Evolutionary conservation across 345 rosid species (phyloP), one percentile per base, ranked within the genome.

Genomic region (Lepidium aucheri): DNA sequence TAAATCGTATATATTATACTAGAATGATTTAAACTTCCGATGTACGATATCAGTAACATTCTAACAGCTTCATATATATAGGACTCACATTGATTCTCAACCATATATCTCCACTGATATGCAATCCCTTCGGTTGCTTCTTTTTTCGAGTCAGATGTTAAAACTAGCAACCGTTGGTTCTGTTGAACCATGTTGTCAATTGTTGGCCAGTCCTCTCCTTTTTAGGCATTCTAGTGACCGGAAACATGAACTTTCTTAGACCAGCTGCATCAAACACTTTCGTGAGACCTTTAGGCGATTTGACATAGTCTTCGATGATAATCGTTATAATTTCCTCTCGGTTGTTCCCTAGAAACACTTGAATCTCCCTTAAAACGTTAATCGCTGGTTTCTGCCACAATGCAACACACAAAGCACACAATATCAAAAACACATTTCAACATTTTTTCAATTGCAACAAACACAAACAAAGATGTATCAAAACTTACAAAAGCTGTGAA

Each of bases 41-140:
- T 28, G 32, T 28, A 4, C 2, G 7, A 28, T 28, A 6, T 28
- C 1, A 28, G 6, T 28, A 7, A 28, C 7, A 6, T 28, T 28
- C 32, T 28, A 28, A 28, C 7, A 28, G 4, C 39, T 51, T 50
- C 15, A 41, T 12, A 33, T 12, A 33, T 35, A 9, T 8, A 58
- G 7, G 34, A 53, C 99, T 83, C 66, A 91, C 99, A 94, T 78
- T 94, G 95, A 72, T 85, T 94, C 76, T 94, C 97, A 33, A 94
- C 85, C 76, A 86, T 80, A 78, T 88, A 89, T 55, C 73, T 82
- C 96, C 95, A 88, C 38, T 86, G 90, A 72, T 83, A 85, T 14
- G 99, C 99, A 36, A 88, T 85, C 28, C 88, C 95, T 80, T 94
- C 99, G 3, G 86, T 72, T 42, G 91, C 85, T 73, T 94, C 95